Evolutionary conservation across 2,329 filamentous ascomycete species (phyloP), one percentile per base, ranked within the genome.

Genomic region (Hypoxylon sp.): DNA sequence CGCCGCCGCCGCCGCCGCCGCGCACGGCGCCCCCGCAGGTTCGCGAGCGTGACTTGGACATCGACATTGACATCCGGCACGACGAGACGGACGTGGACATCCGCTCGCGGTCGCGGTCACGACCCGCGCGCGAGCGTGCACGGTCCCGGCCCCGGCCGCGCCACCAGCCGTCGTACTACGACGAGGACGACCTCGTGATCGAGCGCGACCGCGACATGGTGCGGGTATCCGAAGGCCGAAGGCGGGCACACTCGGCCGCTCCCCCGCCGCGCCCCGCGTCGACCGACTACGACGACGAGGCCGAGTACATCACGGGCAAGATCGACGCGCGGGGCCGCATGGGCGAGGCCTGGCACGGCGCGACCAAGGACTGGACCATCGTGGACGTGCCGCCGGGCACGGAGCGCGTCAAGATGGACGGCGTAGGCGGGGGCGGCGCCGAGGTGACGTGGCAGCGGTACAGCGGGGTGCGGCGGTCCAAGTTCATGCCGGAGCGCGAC

Each of bases 341-440:
- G 69, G 89, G 89, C 48, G 91, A 94, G 74, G 90, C 88, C 18
- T 87, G 83, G 72, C 84, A 89, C 67, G 90, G 90, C 48, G 87
- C 85, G 15, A 92, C 89, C 29, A 87, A 85, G 63, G 89, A 87
- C 69, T 96, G 92, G 91, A 83, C 85, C 50, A 89, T 96, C 61
- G 83, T 96, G 31, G 91, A 96, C 74, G 88, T 96, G 33, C 91
- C 91, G 1, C 90, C 91, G 0, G 91, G 91, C 56, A 94, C 91
- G 0, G 88, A 91, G 76, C 85, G 88, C 35, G 88, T 95, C n/a
- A 83, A 84, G 50, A 89, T 95, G 88, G 90, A 95, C 65, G 90
- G 91, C 49, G 81, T 85, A 20, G 90, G 90, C 17, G 90, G 89
- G 43, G 89, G 81, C n/a, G 80, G 79, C 31, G 88, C 91, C 62